Percentiles rank a stretch among this genome's conserved stretches.
These are phyloP conservation scores for Paxillus involutus DNA, from an alignment of 768 basidiomycete species.

Conservation along the genomic window DNA sequence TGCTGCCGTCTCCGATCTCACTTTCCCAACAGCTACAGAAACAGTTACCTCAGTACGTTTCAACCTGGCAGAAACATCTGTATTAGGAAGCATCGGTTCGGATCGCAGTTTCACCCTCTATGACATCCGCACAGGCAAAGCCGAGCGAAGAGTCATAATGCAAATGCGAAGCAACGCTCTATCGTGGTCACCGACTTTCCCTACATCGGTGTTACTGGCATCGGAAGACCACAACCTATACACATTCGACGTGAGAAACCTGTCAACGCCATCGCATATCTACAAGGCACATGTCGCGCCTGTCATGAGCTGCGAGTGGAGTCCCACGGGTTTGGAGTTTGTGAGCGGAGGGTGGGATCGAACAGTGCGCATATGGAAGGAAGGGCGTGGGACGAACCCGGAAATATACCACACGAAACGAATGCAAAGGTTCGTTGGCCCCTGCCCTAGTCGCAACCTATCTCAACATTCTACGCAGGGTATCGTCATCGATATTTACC, in stretches of 20 bases:
- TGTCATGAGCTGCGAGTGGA: constrained; percentile 97
- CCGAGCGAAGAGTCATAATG: constrained; percentile 89
- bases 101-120: constrained; percentile 96
- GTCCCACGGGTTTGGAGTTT: constrained; percentile 92
- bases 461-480: constrained; percentile 42
- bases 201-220: constrained; percentile 88
- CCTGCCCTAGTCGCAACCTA: not conserved
- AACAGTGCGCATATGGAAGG: constrained; percentile 90
- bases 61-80: constrained; percentile 91
- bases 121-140: constrained; percentile 95
- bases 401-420: constrained; percentile 98
- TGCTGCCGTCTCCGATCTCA: constrained; percentile 81
- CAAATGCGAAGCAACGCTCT: constrained; percentile 91
- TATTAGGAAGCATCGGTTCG: constrained; percentile 92
- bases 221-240: constrained; percentile 99
- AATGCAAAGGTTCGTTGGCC: constrained; percentile 80
- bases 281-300: constrained; percentile 98
- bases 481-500: constrained; percentile 86
- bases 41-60: constrained; percentile 87
- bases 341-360: constrained; percentile 97
- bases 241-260: constrained; percentile 91
- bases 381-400: constrained; percentile 74
- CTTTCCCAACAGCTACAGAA: constrained; percentile 85
- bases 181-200: constrained; percentile 95
- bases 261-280: constrained; percentile 81